These are phyloP conservation scores for Lathyrus aphaca DNA, from an alignment of 306 rosid genomes.

Conservation along the genomic window DNA sequence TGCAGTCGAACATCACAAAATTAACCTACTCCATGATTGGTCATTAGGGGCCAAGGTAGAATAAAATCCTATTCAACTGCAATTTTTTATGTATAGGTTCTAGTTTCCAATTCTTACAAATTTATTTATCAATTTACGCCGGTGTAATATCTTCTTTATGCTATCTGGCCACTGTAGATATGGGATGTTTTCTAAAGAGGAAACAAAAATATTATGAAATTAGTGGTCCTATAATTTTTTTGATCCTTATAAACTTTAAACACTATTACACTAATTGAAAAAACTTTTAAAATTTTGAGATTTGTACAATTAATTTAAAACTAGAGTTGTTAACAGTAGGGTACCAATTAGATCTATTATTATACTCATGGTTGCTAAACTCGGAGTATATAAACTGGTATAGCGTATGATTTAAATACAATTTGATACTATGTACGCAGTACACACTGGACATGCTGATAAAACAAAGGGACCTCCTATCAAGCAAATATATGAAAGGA, in stretches of 20 bases:
- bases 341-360: neutral
- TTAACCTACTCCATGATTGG: constrained; percentile 17
- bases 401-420: neutral
- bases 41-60: neutral
- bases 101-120: neutral
- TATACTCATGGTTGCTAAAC: neutral
- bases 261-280: neutral
- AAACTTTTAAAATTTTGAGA: neutral
- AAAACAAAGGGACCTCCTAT: too few relatives aligned
- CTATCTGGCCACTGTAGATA: neutral
- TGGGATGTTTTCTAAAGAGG: constrained; percentile 1
- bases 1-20: constrained; percentile 15
- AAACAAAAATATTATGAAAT: neutral
- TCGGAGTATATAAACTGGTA: neutral
- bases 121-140: neutral
- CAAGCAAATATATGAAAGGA: too few relatives aligned
- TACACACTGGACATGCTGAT: neutral
- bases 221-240: neutral
- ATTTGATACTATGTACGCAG: neutral
- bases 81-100: neutral
- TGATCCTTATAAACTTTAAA: neutral
- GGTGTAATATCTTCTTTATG: neutral
- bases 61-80: constrained; percentile 1
- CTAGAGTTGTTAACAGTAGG: neutral
- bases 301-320: neutral